These are phyloP conservation scores for Flueggea neowawraea DNA, from an alignment of 441 rosid species.

Conservation along the genomic window DNA sequence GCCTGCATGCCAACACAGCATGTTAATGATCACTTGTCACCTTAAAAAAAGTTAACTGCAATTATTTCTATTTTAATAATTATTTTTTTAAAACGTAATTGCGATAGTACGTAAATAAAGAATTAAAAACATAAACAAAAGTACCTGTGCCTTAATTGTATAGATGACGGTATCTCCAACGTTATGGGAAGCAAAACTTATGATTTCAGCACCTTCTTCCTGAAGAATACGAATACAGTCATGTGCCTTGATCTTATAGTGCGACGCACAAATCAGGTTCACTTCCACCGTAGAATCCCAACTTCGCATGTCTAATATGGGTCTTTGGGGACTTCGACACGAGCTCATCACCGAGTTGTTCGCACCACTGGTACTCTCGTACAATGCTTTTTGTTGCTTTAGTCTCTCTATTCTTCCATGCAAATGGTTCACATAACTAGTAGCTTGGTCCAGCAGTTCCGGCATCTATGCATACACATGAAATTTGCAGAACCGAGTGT, in stretches of 20 bases:
- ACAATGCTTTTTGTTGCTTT: neutral
- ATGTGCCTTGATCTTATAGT: conserved; percentile 9
- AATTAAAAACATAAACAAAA: neutral
- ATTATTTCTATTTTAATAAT: too few species aligned
- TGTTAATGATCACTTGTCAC: too few species aligned
- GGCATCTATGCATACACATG: neutral
- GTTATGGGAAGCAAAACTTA: neutral
- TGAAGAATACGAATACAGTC: conserved; percentile 18
- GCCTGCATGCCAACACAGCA: conserved; percentile 22
- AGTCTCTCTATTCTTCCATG: conserved; percentile 9
- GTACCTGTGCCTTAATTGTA: conserved; percentile 27
- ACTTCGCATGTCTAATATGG: conserved; percentile 5
- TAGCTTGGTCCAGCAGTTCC: conserved; percentile 15
- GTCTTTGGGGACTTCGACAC: neutral
- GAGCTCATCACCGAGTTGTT: too few species aligned
- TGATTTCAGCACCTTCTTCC: conserved; percentile 28
- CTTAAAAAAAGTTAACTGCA: too few species aligned
- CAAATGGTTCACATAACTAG: conserved; percentile 14
- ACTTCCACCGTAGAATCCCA: conserved; percentile 16
- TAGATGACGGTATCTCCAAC: conserved; percentile 16
- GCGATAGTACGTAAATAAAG: too few species aligned
- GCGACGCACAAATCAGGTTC: conserved; percentile 10
- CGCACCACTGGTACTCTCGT: neutral
- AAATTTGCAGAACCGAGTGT: too few species aligned
- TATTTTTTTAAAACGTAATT: too few species aligned